phyloP scores from a whole-genome alignment of 768 basidiomycete species.

The Trametes cubensis region DNA sequence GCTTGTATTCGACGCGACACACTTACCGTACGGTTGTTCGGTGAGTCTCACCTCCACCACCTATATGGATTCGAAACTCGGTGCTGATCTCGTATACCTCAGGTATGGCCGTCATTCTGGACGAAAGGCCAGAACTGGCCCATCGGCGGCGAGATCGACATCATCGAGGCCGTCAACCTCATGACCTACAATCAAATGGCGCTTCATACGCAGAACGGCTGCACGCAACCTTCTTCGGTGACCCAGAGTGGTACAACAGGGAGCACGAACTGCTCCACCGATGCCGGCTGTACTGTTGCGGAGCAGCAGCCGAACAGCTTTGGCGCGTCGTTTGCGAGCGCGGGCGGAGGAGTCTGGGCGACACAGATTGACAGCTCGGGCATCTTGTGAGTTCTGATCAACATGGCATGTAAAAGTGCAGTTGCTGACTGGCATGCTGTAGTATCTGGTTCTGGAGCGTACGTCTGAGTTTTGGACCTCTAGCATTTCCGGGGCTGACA shows the following conservation, averaged over 20 bases:
- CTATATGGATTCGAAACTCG: not conserved
- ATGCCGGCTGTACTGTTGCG: slow-evolving; percentile 29
- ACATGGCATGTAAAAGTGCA: not conserved
- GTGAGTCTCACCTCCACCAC: slow-evolving; percentile 32
- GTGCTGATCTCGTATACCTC: not conserved
- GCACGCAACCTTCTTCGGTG: slow-evolving; percentile 36
- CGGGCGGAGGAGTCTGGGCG: slow-evolving; percentile 66
- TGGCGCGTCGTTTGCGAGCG: slow-evolving; percentile 43
- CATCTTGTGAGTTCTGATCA: slow-evolving; percentile 40
- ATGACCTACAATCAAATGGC: slow-evolving; percentile 58
- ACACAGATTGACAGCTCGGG: slow-evolving; percentile 65
- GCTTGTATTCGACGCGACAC: slow-evolving; percentile 47
- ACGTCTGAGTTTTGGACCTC: slow-evolving; percentile 11
- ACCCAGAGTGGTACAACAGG: slow-evolving; percentile 37
- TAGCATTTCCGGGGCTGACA: not conserved
- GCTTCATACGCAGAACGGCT: slow-evolving; percentile 49
- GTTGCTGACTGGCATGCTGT: not conserved
- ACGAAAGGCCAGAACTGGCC: slow-evolving; percentile 41
- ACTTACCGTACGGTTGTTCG: slow-evolving; percentile 61
- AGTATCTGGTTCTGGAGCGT: slow-evolving; percentile 57
- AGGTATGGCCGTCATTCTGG: slow-evolving; percentile 36
- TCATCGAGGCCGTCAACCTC: slow-evolving; percentile 57
- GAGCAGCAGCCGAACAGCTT: slow-evolving; percentile 43
- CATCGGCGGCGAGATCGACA: slow-evolving; percentile 43
- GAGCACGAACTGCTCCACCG: slow-evolving; percentile 35